Evolutionary conservation across 2,329 filamentous ascomycete genomes (phyloP).

Genomic region (Lecanicillium sp.): DNA sequence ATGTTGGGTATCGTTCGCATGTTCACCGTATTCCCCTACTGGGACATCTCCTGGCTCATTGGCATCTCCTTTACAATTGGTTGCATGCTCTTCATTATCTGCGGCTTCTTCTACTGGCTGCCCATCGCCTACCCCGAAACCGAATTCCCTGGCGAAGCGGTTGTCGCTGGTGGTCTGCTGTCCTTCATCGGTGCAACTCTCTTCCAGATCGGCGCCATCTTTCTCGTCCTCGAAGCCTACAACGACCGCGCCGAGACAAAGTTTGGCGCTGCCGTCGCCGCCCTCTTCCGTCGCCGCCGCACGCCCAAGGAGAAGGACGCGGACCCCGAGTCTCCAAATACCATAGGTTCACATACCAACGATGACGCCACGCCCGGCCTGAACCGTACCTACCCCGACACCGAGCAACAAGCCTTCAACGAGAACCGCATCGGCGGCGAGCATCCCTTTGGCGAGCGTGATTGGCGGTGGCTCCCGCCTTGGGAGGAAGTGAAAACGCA

Average conservation of each 20-base stretch:
- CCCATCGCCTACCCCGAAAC: slow-evolving; percentile 47
- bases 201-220: slow-evolving; percentile 51
- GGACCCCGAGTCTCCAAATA: not conserved
- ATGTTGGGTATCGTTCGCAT: slow-evolving; percentile 18
- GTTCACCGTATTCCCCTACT: slow-evolving; percentile 18
- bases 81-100: slow-evolving; percentile 18
- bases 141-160: slow-evolving; percentile 46
- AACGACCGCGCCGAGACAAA: slow-evolving; percentile 52
- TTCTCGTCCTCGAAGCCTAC: slow-evolving; percentile 54
- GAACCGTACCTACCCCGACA: too few relatives aligned
- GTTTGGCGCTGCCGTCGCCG: slow-evolving; percentile 55
- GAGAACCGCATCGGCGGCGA: not conserved
- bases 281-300: too few relatives aligned
- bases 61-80: slow-evolving; percentile 19
- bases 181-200: slow-evolving; percentile 56
- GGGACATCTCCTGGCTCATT: slow-evolving; percentile 20
- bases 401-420: not conserved
- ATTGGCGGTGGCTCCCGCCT: slow-evolving; percentile 55
- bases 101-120: slow-evolving; percentile 50
- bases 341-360: too few relatives aligned
- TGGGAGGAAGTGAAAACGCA: slow-evolving; percentile 48
- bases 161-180: slow-evolving; percentile 44
- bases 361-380: too few relatives aligned
- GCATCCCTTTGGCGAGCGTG: slow-evolving; percentile 18
- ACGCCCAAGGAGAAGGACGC: slow-evolving; percentile 2